Base-by-base conservation (phyloP, 140 eudicot species). In the Oenanthe javanica region DNA sequence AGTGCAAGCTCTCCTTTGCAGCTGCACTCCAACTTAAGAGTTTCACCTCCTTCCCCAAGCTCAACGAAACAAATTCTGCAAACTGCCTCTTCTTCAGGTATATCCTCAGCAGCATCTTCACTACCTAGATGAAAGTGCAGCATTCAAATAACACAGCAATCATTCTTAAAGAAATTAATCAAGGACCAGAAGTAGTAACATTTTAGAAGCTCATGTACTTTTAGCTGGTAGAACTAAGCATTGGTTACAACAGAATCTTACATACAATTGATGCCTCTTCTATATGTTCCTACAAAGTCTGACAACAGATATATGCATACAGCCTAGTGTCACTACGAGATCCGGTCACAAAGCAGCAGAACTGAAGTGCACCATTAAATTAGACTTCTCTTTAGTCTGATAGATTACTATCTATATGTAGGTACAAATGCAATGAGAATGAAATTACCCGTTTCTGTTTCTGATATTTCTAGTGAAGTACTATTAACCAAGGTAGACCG, bases 1-100 rank as follows among this genome's bases (percentile, higher is more conserved):
- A 95, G 92, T 59, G 99, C 99, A 83, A 95, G 99, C 87, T 91
- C 99, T 49, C 99, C 99, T 89, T 91, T 95, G 90, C 99, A 95
- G 84, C 99, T 95, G 77, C 99, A 95, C 84, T 93, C 97, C 93
- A 95, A 80, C 83, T 95, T 95, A 18, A 95, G 87, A 40, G 99
- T 93, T 80, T 91, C 99, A 77, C 97, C 94, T 18, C 90, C 97
- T 91, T 93, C 98, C 15, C 96, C 88, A 78, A 95, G 90, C 84
- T 95, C 99, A 9, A 92, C 80, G 0, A 92, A 89, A 87, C 99
- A 95, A 73, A 95, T 95, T 85, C 99, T 89, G 76, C 99, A 95
- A 77, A 93, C 98, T 38, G 99, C 99, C 83, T 95, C 99, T 76
- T 93, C 99, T 88, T 95, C 99, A 6, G 98, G 97, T 77, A 95